Conservation (phyloP, 208 protist species). For the Acanthamoeba royreba region DNA sequence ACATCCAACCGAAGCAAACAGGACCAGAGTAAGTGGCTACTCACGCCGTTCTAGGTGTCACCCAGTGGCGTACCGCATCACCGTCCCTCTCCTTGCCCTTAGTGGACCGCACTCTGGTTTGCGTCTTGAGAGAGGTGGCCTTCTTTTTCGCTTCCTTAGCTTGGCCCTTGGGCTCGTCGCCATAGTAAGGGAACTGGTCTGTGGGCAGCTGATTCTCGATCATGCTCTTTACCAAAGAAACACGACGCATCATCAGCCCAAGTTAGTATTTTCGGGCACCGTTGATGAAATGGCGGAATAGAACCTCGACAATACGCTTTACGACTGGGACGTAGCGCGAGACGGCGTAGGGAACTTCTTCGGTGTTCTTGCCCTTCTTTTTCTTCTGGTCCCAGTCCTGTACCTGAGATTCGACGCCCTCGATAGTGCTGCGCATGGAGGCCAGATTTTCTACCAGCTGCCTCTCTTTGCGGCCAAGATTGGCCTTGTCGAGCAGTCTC, state of each 20-base stretch:
- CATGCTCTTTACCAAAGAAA: background rate
- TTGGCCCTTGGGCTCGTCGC: background rate
- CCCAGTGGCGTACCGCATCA: background rate
- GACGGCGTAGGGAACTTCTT: background rate
- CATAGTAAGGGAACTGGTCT: background rate
- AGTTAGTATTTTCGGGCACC: background rate
- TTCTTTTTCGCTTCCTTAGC: background rate
- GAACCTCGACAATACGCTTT: background rate
- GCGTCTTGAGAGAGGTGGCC: background rate
- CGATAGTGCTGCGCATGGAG: background rate
- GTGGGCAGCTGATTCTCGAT: background rate
- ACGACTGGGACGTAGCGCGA: slow-evolving; percentile 20
- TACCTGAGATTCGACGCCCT: background rate
- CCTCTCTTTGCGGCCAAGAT: background rate
- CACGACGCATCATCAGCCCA: background rate
- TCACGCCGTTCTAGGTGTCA: background rate
- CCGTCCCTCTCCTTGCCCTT: background rate
- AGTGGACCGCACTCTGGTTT: background rate
- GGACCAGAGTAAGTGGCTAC: background rate
- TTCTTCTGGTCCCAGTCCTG: background rate
- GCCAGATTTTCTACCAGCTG: background rate
- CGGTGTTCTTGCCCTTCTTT: background rate
- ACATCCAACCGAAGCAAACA: background rate
- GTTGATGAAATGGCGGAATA: no score
- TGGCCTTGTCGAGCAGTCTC: background rate